Base-by-base conservation (phyloP, 2,329 filamentous ascomycete species). In the Aureobasidium sp. region DNA sequence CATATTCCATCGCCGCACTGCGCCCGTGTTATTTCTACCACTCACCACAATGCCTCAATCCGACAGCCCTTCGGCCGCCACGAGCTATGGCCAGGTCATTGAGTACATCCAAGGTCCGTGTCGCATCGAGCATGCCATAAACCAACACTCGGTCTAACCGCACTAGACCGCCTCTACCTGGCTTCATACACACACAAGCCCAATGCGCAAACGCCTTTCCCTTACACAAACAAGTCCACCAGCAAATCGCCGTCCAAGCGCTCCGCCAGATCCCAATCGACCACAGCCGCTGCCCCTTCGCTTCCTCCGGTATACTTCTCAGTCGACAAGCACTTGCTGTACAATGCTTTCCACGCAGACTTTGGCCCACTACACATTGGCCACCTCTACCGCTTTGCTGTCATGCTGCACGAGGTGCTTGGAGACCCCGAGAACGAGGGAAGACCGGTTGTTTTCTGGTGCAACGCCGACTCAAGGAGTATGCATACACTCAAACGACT, bases 321-420 rank as follows among this genome's bases (percentile, higher is more conserved):
- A 56, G 87, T 97, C 67, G 94, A 99, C 73, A 90, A 96, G 72
- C 60, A 66, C 48, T 85, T 99, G 48, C 82, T 96, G 50, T 99
- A 99, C 82, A 99, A 99, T 75, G 92, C 93, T 35, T 99, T 99
- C 77, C 92, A 97, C 77, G 92, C 95, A 70, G 94, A 99, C 77
- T 99, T 99, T 75, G 94, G 94, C 70, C 94, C 94, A 70, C 81
- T 99, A 63, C 94, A 99, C 79, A 96, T 99, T 68, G 94, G 94
- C 29, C 94, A 99, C 74, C 80, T 99, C 44, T 99, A 97, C 80
- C 85, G 94, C 65, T 99, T 97, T 74, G 93, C 94, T 5, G 89
- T 97, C 60, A 88, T 93, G 70, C 91, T 99, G 72, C 94, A 99
- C 72, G 93, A 97, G 69, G 91, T 97, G 50, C 82, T 99, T 39